A percentile compares a stretch with the other conserved stretches of the same genome.
These are phyloP conservation scores for Nannochloropsis gaditana DNA, from an alignment of 108 stramenopile species.

Conservation along the genomic window DNA sequence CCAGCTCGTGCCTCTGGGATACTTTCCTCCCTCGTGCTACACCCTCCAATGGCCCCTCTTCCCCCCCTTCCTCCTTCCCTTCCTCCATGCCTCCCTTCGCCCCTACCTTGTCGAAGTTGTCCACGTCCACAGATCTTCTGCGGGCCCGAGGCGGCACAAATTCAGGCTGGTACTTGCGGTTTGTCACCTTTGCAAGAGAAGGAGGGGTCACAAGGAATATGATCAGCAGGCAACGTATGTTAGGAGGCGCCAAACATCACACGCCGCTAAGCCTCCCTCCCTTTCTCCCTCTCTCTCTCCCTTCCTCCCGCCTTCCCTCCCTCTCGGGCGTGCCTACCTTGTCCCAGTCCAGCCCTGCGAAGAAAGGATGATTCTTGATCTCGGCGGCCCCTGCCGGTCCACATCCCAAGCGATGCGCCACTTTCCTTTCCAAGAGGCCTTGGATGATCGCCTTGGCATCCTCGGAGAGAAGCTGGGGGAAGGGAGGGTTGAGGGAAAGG, in stretches of 20 bases:
- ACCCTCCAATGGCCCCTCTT: background rate
- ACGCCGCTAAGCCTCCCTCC: background rate
- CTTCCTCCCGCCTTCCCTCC: background rate
- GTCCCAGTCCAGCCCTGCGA: constrained; percentile 72
- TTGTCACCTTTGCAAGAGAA: background rate
- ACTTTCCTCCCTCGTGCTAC: too few species aligned
- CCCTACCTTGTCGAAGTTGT: constrained; percentile 34
- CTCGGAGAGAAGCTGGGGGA: background rate
- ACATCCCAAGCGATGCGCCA: background rate
- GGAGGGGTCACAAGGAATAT: background rate
- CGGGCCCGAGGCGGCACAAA: constrained; percentile 25
- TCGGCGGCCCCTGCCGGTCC: constrained; percentile 60
- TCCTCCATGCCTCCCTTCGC: background rate
- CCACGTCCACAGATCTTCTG: constrained; percentile 24
- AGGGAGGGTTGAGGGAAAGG: background rate
- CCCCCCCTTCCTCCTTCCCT: background rate
- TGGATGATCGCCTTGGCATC: background rate
- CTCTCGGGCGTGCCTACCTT: background rate
- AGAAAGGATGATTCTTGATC: constrained; percentile 81
- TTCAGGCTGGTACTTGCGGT: constrained; percentile 30
- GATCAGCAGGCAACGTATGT: background rate
- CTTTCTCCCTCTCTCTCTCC: constrained; percentile 26
- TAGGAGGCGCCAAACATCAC: background rate
- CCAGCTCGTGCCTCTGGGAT: too few species aligned
- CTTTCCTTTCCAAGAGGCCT: background rate